Evolutionary conservation across 441 rosid genomes (phyloP), one percentile per base, ranked within the genome.

Genomic region (Kokia cookei): DNA sequence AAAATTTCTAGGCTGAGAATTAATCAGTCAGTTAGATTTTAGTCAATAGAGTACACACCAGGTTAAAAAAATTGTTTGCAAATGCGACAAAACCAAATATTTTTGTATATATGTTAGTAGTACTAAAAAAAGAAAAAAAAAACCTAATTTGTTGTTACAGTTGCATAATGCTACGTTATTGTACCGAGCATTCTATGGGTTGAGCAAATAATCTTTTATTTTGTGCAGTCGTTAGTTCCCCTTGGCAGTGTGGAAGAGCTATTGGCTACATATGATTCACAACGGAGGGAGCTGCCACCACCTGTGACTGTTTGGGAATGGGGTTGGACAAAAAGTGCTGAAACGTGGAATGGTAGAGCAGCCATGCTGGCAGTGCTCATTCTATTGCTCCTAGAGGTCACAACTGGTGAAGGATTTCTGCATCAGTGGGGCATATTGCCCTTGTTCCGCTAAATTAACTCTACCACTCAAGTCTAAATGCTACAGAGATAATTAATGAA

Each of bases 251-350:
- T 95, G 32, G 95, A 93, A 81, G 98, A 93, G 83, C 78, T 93
- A 65, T 73, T 95, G 88, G 95, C 99, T 14, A 73, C 89, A 5
- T 95, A 95, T 68, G 99, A 95, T 84, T 91, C 97, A 42, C 91
- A 90, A 73, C 95, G 98, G n/a, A 80, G 90, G 48, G 98, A 88
- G 82, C 86, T 95, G 70, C 99, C 95, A 35, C 84, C 99, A 0
- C 99, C 97, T 0, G 99, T 95, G 79, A 88, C 85, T 0, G 80
- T 95, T 63, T 95, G 99, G 99, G 98, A 95, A 83, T 93, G 98
- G 99, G 98, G 99, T 74, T 95, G 98, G 98, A 95, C 97, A 13
- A 91, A 81, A 85, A 95, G 99, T 82, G 99, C 99, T 0, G 99
- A 95, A 79, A 96, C 99, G 27, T 93, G 99, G 99, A 96, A 96